Evolutionary conservation across 192 early-diverging fungal genomes (phyloP).

Genomic region (Podila clonocystis): DNA sequence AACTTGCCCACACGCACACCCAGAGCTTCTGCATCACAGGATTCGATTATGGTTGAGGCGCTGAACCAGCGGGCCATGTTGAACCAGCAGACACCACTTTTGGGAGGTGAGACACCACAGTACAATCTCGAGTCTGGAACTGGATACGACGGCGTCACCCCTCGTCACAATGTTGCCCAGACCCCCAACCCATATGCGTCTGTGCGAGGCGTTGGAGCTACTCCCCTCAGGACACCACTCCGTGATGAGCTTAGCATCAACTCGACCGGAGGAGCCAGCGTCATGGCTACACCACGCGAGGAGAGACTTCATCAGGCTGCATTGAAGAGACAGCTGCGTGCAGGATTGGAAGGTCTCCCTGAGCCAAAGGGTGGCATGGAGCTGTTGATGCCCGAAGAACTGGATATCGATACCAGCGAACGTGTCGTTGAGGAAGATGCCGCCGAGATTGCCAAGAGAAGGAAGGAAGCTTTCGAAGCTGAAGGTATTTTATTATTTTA

Average conservation of each 20-base stretch:
- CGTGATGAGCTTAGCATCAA: constrained; percentile 75
- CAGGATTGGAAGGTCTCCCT: constrained; percentile 78
- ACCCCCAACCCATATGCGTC: constrained; percentile 87
- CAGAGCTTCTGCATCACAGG: constrained; percentile 55
- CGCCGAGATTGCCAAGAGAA: constrained; percentile 70
- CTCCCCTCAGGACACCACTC: constrained; percentile 65
- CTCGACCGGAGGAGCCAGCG: constrained; percentile 33
- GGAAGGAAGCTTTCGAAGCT: constrained; percentile 57
- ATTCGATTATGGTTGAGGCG: constrained; percentile 83
- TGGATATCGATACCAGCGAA: constrained; percentile 37
- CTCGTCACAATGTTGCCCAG: constrained; percentile 57
- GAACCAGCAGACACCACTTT: constrained; percentile 82
- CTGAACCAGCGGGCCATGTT: constrained; percentile 83
- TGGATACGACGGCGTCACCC: constrained; percentile 71
- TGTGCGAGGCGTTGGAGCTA: constrained; percentile 62
- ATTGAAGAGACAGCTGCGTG: constrained; percentile 76
- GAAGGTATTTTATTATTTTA: constrained; percentile 41
- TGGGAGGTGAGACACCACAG: constrained; percentile 74
- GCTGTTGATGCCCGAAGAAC: constrained; percentile 82
- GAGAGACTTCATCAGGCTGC: constrained; percentile 64
- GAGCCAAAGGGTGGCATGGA: constrained; percentile 94
- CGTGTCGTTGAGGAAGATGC: constrained; percentile 73
- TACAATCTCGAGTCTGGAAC: constrained; percentile 57
- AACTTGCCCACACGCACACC: constrained; percentile 74
- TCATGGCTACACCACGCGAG: constrained; percentile 77